Base-by-base conservation (phyloP, 768 basidiomycete species). In the Boletus vinaceobasis region DNA sequence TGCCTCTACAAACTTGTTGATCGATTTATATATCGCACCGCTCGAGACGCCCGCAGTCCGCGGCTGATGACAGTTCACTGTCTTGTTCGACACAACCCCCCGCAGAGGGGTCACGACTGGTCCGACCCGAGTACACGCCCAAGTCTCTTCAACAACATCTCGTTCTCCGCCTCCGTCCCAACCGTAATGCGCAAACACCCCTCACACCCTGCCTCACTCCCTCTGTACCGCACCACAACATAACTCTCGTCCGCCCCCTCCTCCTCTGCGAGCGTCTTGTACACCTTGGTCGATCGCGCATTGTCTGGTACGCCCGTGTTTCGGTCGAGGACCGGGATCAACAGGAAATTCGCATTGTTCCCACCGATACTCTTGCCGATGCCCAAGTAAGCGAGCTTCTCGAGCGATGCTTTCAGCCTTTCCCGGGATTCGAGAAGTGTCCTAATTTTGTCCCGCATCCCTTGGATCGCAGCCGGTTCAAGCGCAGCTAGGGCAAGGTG, bases 161-260 rank as follows among this genome's bases (percentile, higher is more conserved):
- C 71, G 60, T 90, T 96, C 74, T 99, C 97, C 55, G 81, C 83
- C 53, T 81, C 80, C 7, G 84, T 90, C 0, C 97, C 97, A 13
- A 98, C 77, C 4, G 96, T 98, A 8, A 98, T 87, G 53, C 97
- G 75, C 71, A 98, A 64, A 66, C 93, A 96, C 0, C 86, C 97
- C 32, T 76, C 75, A 60, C 97, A 99, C 0, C 97, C 96, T 10
- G 78, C 66, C 72, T 98, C 96, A 15, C 78, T 74, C 0, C 97
- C 97, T 50, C 97, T 78, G 73, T 84, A 98, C 49, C 96, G 77
- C 10, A 99, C 92, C 14, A 99, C 97, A 0, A 99, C 86, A 0
- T 88, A 89, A 50, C 84, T 79, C 57, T 85, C 78, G 67, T 92
- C 92, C 5, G 88, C 93, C 50, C 87, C 90, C 57, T 83, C 79